A percentile compares a stretch with the other conserved stretches of the same genome.
phyloP scores from a whole-genome alignment of 139 green algal species.

The Diplosphaera chodatii region DNA sequence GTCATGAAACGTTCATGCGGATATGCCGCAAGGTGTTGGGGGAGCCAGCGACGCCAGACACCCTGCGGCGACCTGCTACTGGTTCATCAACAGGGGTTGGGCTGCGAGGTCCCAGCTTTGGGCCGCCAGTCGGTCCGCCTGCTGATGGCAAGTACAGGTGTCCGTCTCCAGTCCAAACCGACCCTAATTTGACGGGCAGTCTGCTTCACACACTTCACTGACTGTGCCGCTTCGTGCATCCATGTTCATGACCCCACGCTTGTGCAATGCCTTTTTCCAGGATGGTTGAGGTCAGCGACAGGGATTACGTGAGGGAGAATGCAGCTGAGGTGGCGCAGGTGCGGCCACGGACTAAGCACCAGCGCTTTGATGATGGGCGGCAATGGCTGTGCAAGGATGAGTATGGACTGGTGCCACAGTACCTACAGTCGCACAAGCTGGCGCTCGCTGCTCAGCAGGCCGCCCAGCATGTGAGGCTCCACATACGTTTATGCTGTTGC shows the following conservation, averaged over 20 bases:
- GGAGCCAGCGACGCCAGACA: background rate
- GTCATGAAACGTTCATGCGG: no score
- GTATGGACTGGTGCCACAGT: slow-evolving; percentile 4
- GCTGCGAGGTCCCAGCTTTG: background rate
- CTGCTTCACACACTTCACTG: no score
- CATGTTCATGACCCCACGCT: no score
- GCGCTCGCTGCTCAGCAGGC: background rate
- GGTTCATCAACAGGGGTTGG: background rate
- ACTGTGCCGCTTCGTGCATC: no score
- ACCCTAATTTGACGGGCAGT: no score
- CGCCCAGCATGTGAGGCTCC: background rate
- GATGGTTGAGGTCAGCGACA: background rate
- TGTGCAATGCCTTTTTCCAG: no score
- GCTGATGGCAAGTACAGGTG: no score
- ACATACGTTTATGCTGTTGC: no score
- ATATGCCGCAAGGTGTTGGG: background rate
- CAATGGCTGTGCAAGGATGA: slow-evolving; percentile 5
- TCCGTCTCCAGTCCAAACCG: no score
- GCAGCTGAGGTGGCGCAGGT: background rate
- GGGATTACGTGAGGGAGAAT: background rate
- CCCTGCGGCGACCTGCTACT: background rate
- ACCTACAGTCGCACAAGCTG: background rate
- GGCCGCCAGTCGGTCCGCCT: no score
- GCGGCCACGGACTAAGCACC: background rate
- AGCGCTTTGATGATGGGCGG: background rate